phyloP scores from a whole-genome alignment of 1,139 yeast species.

The Kodamaea anthophila region DNA sequence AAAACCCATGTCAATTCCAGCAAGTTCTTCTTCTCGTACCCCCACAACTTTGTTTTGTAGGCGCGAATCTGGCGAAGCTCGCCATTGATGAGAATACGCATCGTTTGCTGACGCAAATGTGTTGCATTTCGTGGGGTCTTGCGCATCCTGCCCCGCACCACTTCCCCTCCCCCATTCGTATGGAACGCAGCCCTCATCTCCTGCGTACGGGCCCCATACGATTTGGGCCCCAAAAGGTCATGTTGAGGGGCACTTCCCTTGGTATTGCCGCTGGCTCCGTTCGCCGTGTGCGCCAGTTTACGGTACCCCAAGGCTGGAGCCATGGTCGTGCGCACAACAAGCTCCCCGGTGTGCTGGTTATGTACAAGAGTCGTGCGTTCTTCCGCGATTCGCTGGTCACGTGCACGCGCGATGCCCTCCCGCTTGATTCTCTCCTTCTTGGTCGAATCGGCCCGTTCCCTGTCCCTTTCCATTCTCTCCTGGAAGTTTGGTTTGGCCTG shows the following conservation, averaged over 20 bases:
- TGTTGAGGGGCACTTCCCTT: conserved; percentile 30
- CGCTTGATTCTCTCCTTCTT: conserved; percentile 23
- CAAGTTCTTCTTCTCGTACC: conserved; percentile 60
- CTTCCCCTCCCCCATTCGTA: conserved; percentile 29
- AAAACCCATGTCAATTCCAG: conserved; percentile 61
- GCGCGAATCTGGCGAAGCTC: conserved; percentile 52
- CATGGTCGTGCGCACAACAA: conserved; percentile 7
- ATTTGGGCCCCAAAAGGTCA: conserved; percentile 26
- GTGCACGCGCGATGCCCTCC: conserved; percentile 33
- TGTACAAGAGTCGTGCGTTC: conserved; percentile 25
- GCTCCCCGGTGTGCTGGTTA: conserved; percentile 18
- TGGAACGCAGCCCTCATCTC: conserved; percentile 8
- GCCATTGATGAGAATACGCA: conserved; percentile 61
- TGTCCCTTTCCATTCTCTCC: conserved; percentile 40
- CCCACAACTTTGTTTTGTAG: conserved; percentile 83
- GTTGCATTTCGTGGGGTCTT: conserved; percentile 38
- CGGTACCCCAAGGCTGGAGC: conserved; percentile 22
- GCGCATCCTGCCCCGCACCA: conserved; percentile 62
- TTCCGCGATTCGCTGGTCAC: conserved; percentile 39
- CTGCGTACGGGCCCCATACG: conserved; percentile 27
- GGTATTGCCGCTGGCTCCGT: conserved; percentile 29
- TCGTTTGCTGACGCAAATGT: conserved; percentile 47
- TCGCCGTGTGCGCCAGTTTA: conserved; percentile 30
- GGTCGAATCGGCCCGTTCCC: conserved; percentile 28
- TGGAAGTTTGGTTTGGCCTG: conserved; percentile 33